A percentile compares a stretch with the other conserved stretches of the same genome.
Conservation (phyloP, 2,329 filamentous ascomycete species). For the Diaporthe capsici region DNA sequence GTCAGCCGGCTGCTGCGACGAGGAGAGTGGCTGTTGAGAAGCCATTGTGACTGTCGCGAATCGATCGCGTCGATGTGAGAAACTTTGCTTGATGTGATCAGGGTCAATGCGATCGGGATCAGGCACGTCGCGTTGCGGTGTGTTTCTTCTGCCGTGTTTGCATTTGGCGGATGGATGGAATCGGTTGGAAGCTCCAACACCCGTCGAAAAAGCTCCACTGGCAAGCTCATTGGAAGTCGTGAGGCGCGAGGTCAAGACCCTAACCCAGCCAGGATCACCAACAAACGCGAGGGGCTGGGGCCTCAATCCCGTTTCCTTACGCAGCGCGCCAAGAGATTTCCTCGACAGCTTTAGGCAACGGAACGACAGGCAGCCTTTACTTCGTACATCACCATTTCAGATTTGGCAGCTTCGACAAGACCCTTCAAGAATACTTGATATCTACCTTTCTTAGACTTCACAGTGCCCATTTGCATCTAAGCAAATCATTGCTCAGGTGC, state of each 20-base stretch:
- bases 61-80: not conserved
- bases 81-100: constrained; percentile 30
- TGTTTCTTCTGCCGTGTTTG: constrained; percentile 41
- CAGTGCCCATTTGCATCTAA: no score
- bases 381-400: not conserved
- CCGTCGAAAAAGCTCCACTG: constrained; percentile 20
- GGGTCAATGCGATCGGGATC: not conserved
- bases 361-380: not conserved
- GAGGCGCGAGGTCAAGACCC: constrained; percentile 11
- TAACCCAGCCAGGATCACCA: not conserved
- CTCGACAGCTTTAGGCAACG: not conserved
- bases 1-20: constrained; percentile 71
- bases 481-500: no score
- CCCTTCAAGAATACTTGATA: no score
- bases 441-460: no score
- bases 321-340: not conserved
- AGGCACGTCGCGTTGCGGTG: constrained; percentile 11
- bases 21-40: constrained; percentile 66
- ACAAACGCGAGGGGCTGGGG: not conserved
- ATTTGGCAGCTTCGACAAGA: no score
- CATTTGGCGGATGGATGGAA: constrained; percentile 7
- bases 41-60: constrained; percentile 58
- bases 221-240: constrained; percentile 9
- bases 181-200: constrained; percentile 24
- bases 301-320: not conserved